Evolutionary conservation across 371 early-diverging fungal genomes (phyloP), one percentile per base, ranked within the genome.

Genomic region (Blakeslea trispora): DNA sequence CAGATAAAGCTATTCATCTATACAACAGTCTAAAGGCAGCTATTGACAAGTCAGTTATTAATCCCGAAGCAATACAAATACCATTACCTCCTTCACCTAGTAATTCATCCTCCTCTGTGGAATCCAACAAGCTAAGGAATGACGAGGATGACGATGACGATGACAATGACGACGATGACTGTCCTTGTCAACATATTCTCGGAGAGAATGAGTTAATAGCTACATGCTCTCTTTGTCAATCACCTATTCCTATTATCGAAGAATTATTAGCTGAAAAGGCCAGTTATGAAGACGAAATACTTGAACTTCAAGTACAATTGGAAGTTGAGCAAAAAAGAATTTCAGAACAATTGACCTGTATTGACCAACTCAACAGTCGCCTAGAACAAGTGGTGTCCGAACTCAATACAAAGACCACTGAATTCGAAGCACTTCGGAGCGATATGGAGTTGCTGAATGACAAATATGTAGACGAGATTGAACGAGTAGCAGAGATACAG

Each of bases 401-500:
- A 17, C 57, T 86, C 28, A 72, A 75, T 15, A 49, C 61, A 9
- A 83, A 82, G 56, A 71, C 79, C 1, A 66, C 71, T 31, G 72
- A 80, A 19, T 77, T 82, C 11, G 45, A 56, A 39, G 72, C 74
- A 13, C 61, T 83, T n/a, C 77, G 82, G 52, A 72, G 58, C 21
- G 86, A 85, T 56, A 75, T 87, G 69, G 69, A 80, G 21, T 40
- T 79, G 43, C 47, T 87, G 24, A 87, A 87, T 58, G 82, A 83
- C 34, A 87, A 87, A 59, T 87, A 84, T 41, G 83, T 91, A 14
- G 91, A 91, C 53, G 92, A 92, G 66, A 92, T 95, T 45, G 93
- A 95, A 59, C 86, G 89, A 59, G 87, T 92, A 0, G 94, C 93
- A 10, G 95, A 94, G 64, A 82, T 97, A 53, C 92, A 94, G 63